Evolutionary conservation across 2,329 filamentous ascomycete genomes (phyloP), one percentile per base, ranked within the genome.

Genomic region (Colletotrichum costaricense): DNA sequence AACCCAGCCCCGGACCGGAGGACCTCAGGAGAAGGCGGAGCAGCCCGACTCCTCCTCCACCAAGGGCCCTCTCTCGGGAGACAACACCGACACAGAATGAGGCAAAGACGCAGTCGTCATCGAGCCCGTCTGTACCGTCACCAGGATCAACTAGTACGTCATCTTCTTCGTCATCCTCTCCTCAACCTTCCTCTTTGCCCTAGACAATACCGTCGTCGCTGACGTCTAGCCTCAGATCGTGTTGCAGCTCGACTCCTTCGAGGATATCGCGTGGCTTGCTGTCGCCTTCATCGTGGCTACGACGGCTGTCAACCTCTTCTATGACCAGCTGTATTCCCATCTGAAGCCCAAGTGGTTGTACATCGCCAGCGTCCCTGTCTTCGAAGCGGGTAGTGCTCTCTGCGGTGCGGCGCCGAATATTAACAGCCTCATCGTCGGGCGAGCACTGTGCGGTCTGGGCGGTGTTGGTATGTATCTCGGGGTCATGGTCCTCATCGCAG

Each of bases 151-250:
- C 49, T 74, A 76, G 63, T 24, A 75, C 66, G 35, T 78, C 33
- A 57, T 75, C 35, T 75, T 77, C 63, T 54, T 72, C 24, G 64
- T 73, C 30, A 67, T 77, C 12, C 59, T 78, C 16, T 70, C 75
- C 2, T 75, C 68, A 2, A 69, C 72, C 22, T 70, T 84, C 30
- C 82, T 86, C 11, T 84, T 84, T 65, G 80, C 82, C 8, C 77
- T 84, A 7, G 82, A 84, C 75, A 86, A 82, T 26, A 88, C 85
- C 5, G 84, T 88, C 66, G 80, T 86, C 1, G 86, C 86, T 3
- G 84, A 85, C 75, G 79, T 87, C 4, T 84, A 87, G 70, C 82
- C 82, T 0, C 73, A 77, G 2, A 83, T 86, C 46, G 78, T 84
- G 8, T 73, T 78, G 16, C 74, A 77, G 1, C 85, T 86, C 58